Percentiles rank a stretch among this genome's conserved stretches.
These are phyloP conservation scores for Apophysomyces elegans DNA, from an alignment of 371 early-diverging fungal species.

Conservation along the genomic window DNA sequence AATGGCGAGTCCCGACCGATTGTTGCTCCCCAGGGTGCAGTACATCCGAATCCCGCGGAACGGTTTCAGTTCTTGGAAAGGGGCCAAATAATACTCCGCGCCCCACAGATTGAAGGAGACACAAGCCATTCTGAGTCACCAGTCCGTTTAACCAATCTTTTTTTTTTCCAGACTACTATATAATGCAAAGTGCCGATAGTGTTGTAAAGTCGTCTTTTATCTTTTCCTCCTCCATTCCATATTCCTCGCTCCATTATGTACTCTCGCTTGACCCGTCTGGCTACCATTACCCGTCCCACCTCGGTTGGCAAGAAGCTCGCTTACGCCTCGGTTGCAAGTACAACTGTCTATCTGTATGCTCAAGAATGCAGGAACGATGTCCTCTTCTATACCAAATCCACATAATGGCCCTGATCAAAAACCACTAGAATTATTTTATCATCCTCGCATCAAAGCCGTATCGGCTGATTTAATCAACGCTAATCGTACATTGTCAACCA, in stretches of 20 bases:
- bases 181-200: constrained; percentile 3
- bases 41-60: neutral
- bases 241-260: constrained; percentile 11
- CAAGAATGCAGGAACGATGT: constrained; percentile 27
- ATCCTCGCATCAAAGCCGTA: too few species aligned
- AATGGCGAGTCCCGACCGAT: too few species aligned
- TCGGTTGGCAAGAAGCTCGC: constrained; percentile 16
- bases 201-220: too few species aligned
- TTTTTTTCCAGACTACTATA: neutral
- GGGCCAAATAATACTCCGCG: neutral
- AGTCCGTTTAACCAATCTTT: neutral
- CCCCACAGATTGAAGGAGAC: neutral
- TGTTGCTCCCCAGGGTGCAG: too few species aligned
- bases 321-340: constrained; percentile 15
- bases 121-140: constrained; percentile 7
- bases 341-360: constrained; percentile 7
- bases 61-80: neutral
- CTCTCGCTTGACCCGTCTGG: neutral
- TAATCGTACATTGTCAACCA: too few species aligned
- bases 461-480: too few species aligned
- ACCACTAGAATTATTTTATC: too few species aligned
- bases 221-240: neutral
- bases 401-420: neutral
- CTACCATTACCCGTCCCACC: constrained; percentile 8
- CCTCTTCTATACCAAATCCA: constrained; percentile 17